These are phyloP conservation scores for Pseudotsuga menziesii DNA, from an alignment of 75 land plant genomes.

Conservation along the genomic window DNA sequence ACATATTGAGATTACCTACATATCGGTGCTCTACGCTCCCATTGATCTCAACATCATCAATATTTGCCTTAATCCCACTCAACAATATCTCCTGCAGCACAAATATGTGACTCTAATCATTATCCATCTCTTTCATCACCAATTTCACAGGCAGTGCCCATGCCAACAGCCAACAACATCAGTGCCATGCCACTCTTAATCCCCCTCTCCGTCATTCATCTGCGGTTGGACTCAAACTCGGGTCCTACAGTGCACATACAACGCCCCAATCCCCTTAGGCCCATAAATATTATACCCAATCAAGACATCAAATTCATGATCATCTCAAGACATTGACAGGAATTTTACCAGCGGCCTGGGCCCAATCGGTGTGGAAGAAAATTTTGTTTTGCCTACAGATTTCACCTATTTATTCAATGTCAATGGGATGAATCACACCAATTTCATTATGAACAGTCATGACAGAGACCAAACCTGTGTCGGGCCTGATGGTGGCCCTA, in stretches of 20 bases:
- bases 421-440: too few relatives aligned
- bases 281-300: constrained; percentile 96
- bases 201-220: constrained; percentile 96
- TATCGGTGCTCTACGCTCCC: constrained; percentile 72
- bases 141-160: constrained; percentile 93
- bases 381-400: too few relatives aligned
- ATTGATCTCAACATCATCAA: constrained; percentile 83
- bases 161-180: constrained; percentile 85
- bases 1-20: constrained; percentile 84
- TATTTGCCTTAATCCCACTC: constrained; percentile 55
- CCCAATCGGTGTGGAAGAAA: constrained; percentile 94
- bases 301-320: constrained; percentile 84
- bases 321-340: constrained; percentile 76
- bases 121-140: constrained; percentile 76
- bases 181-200: too few relatives aligned
- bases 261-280: too few relatives aligned
- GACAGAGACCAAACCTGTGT: too few relatives aligned
- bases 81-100: constrained; percentile 54
- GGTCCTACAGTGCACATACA: constrained; percentile 79
- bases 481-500: too few relatives aligned
- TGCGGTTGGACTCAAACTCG: constrained; percentile 92
- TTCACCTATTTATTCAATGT: too few relatives aligned
- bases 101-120: constrained; percentile 56
- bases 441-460: too few relatives aligned
- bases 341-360: constrained; percentile 93